phyloP scores from a whole-genome alignment of 163 green algal species.

The Dunaliella salina region DNA sequence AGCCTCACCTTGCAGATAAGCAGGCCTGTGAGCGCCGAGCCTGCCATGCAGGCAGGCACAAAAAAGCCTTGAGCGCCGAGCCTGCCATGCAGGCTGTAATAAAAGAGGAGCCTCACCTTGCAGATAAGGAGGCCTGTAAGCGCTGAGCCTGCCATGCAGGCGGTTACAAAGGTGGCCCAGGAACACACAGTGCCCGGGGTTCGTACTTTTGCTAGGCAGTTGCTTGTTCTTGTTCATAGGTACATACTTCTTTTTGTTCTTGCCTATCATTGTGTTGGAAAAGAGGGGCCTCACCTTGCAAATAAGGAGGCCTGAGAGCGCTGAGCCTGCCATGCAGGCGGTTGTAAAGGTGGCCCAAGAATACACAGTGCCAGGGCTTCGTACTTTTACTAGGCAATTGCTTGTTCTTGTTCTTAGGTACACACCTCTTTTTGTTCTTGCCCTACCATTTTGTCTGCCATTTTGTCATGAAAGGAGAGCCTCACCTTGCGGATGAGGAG shows the following conservation, averaged over 20 bases:
- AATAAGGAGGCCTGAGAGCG: constrained; percentile 45
- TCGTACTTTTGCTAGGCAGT: no score
- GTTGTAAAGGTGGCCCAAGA: no score
- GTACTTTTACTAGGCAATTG: no score
- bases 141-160: constrained; percentile 81
- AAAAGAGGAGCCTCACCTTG: not conserved
- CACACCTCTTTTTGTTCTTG: no score
- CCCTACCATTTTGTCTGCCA: no score
- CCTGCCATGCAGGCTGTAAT: constrained; percentile 89
- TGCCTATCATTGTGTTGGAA: no score
- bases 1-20: constrained; percentile 7
- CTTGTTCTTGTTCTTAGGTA: no score
- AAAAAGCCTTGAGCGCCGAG: constrained; percentile 76
- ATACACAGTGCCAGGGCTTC: no score
- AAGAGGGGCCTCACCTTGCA: not conserved
- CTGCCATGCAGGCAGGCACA: constrained; percentile 89
- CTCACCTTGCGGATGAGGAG: constrained; percentile 10
- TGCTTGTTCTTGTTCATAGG: no score
- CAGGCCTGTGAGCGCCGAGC: constrained; percentile 58
- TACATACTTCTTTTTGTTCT: no score
- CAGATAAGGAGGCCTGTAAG: constrained; percentile 40
- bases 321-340: constrained; percentile 81
- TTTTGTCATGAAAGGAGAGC: no score
- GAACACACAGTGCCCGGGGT: no score
- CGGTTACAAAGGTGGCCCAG: constrained; percentile 97